Evolutionary conservation across 371 early-diverging fungal species (phyloP), one percentile per base, ranked within the genome.

Genomic region (Actinomortierella wolfii): DNA sequence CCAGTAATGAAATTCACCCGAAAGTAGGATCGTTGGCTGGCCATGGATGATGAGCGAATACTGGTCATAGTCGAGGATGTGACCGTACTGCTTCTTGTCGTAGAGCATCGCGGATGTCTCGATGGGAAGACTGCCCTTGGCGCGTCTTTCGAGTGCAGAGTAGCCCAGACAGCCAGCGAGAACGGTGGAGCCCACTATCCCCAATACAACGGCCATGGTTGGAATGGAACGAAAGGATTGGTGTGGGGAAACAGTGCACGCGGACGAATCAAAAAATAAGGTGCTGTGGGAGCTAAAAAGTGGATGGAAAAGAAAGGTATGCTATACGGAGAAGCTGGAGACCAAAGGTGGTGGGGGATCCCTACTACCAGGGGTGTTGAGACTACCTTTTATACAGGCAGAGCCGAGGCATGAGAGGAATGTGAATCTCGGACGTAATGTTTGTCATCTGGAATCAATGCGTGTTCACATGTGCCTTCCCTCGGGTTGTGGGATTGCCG

Each of bases 1-100:
- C 92, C 92, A 93, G 54, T 91, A 91, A 61, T 91, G 92, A 59
- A 93, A 93, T 69, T 93, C 93, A 11, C 88, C 91, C 21, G 85
- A 80, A 49, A 87, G 73, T 25, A 93, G 78, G 51, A 86, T 62
- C 2, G 83, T 81, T 0, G 85, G 89, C 23, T 76, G 78, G 11
- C 91, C 90, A 68, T 86, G 76, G 34, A 93, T 77, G 13, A 68
- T 61, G 54, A 93, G 69, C 8, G 86, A 66, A 67, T 89, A 76
- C 42, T 80, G 78, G 64, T 88, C 85, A 84, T 87, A 92, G 58
- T 85, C 80, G 17, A 92, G 70, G 15, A 84, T 59, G 54, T 80
- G 63, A 18, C 81, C 79, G 34, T 83, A 86, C 26, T 63, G 55
- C 11, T 63, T 58, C 15, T 79, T 81, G 57, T 91, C 60, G 60